Conservation (phyloP, 495 filamentous ascomycete genomes). For the Tuber microsphaerosporum region DNA sequence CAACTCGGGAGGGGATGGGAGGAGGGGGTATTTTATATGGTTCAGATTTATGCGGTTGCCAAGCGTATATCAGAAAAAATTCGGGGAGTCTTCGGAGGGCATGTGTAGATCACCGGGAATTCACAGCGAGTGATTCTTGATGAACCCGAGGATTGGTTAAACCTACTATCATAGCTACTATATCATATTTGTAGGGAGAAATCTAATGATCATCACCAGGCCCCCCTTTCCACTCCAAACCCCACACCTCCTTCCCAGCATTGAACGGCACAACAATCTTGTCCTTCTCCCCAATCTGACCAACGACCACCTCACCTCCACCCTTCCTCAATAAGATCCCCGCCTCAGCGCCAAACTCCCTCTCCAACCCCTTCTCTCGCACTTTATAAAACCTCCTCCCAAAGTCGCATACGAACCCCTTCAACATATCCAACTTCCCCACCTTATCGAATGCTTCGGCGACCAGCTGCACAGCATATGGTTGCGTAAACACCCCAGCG, state of each 20-base stretch:
- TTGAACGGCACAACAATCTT: constrained; percentile 66
- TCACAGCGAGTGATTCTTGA: background rate
- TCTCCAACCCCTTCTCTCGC: constrained; percentile 39
- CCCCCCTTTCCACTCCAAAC: constrained; percentile 45
- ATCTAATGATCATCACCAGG: background rate
- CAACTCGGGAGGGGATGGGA: background rate
- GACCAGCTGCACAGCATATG: constrained; percentile 59
- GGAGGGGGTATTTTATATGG: background rate
- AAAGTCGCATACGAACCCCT: constrained; percentile 66
- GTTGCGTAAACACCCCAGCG: constrained; percentile 85
- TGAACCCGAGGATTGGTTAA: background rate
- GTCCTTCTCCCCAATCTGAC: constrained; percentile 42
- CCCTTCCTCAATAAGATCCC: constrained; percentile 58
- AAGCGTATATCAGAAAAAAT: background rate
- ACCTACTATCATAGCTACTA: background rate
- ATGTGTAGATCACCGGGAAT: background rate
- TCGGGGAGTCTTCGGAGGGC: background rate
- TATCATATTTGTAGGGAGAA: background rate
- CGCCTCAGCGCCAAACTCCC: constrained; percentile 46
- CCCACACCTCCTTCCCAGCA: constrained; percentile 61
- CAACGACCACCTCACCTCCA: constrained; percentile 44
- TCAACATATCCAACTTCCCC: constrained; percentile 57
- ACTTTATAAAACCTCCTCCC: constrained; percentile 68
- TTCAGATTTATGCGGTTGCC: background rate
- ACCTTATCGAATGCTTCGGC: constrained; percentile 38